Base-by-base conservation (phyloP, 768 basidiomycete species). In the Dioszegia crocea region DNA sequence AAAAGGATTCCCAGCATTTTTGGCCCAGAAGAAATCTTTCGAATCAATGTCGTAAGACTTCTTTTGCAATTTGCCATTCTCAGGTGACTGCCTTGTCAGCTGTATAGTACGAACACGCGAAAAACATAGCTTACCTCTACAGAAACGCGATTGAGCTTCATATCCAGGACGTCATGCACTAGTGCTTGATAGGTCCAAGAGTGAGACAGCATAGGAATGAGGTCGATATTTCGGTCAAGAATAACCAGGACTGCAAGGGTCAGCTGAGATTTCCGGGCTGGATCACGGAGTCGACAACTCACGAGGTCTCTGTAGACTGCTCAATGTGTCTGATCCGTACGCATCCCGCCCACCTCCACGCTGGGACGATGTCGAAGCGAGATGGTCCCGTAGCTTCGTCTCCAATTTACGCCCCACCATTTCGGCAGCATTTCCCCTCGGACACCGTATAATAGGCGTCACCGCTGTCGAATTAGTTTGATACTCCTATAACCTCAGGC, bases 181-280 rank as follows among this genome's bases (percentile, higher is more conserved):
- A 99, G 84, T 0, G 96, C 91, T 78, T 99, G 96, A 70, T 99
- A 99, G 38, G 96, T 98, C 96, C 96, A 99, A 2, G 93, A 93
- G 71, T 99, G 96, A 1, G 89, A 88, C 19, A 99, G 74, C 81
- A 93, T 89, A 8, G 96, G 88, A 1, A 91, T 88, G 14, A 99
- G 82, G 71, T 99, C 96, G 55, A 98, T 81, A 70, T 98, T 98
- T 24, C 96, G 83, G 74, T 99, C 96, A 44, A 99, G 81, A 55
- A 99, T 86, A 52, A 97, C 85, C 8, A 99, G 82, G 47, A 99
- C 93, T 96, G 67, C 8, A 6, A 14, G 12, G 14, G 27, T 59
- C 21, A 56, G 41, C 40, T 5, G 11, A 52, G n/a, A 5, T 19
- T n/a, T 8, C 5, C 53, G 40, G 23, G 55, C 50, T 8, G n/a